Evolutionary conservation across 2,329 filamentous ascomycete genomes (phyloP), one percentile per base, ranked within the genome.

Genomic region (Monilinia fructigena): DNA sequence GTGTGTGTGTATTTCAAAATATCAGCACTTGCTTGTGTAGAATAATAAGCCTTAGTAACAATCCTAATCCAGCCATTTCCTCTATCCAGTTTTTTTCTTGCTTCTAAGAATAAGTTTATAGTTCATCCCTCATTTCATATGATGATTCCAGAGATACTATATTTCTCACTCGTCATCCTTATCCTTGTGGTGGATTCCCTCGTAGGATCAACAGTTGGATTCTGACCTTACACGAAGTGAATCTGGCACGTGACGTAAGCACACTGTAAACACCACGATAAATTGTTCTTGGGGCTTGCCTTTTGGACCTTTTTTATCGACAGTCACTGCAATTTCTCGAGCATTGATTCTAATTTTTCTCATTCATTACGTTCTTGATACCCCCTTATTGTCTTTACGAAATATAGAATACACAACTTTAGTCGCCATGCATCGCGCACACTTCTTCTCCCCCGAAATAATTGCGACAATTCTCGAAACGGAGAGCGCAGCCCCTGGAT

Each of bases 371-470:
- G 16, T 4, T 4, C 4, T 20, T 18, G 42, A 20, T 47, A 20
- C 42, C 42, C 2, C 4, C 20, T 20, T 47, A 1, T 47, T 47
- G 2, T 47, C 6, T 47, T 18, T 18, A 47, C 42, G 18, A 47
- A 16, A 47, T 20, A 47, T 47, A 47, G 4, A 35, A 42, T 42
- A 42, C 16, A 16, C 47, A 47, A 20, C 45, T 18, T 48, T 10
- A 20, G 26, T 35, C 52, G 52, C 26, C 26, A 62, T 62, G 59
- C 59, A 62, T 52, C 59, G 2, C n/a, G 45, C 47, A 40, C 59
- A 40, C 59, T 62, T 52, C 4, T 40, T 1, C 45, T 62, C 11
- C 59, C 59, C 59, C n/a, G 47, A 62, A 14, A 40, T 62, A 10
- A n/a, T 52, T 28, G 31, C 45, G 31, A n/a, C n/a, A 40, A 52